Percentiles rank a stretch among this genome's conserved stretches.
Conservation (phyloP, 768 basidiomycete genomes). For the Suillus spraguei region DNA sequence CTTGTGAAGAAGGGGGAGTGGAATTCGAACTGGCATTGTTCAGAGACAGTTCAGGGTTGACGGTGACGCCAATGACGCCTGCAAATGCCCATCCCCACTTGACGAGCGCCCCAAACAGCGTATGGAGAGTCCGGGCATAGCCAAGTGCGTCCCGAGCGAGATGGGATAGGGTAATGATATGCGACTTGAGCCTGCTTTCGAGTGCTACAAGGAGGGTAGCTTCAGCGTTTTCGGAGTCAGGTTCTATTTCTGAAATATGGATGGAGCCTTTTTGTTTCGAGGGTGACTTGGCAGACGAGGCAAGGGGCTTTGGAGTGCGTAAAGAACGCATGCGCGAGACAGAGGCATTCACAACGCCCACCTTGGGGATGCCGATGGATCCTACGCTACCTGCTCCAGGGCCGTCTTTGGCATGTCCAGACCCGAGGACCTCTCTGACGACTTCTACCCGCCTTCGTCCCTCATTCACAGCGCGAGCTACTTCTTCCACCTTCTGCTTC, state of each 20-base stretch:
- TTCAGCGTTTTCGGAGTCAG: constrained; percentile 38
- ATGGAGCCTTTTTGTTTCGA: constrained; percentile 29
- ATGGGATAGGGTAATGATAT: constrained; percentile 59
- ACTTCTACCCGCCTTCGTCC: constrained; percentile 76
- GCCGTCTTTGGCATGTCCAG: constrained; percentile 36
- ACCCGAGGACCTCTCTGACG: constrained; percentile 69
- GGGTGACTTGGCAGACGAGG: constrained; percentile 20
- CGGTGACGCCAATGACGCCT: constrained; percentile 62
- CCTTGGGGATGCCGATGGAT: constrained; percentile 42
- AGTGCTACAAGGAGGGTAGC: constrained; percentile 54
- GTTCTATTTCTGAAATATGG: constrained; percentile 16
- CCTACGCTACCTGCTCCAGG: constrained; percentile 43
- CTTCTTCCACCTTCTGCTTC: constrained; percentile 64
- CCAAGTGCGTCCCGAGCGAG: constrained; percentile 64
- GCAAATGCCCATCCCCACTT: constrained; percentile 70
- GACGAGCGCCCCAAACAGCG: constrained; percentile 50
- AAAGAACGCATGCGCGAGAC: constrained; percentile 64
- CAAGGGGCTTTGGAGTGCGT: constrained; percentile 27
- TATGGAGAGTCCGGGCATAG: constrained; percentile 59
- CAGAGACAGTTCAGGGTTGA: constrained; percentile 33
- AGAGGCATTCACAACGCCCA: constrained; percentile 49
- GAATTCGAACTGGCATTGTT: not conserved
- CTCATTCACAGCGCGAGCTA: constrained; percentile 79
- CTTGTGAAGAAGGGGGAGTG: constrained; percentile 22
- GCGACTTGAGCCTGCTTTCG: constrained; percentile 57